These are phyloP conservation scores for Asterophora parasitica DNA, from an alignment of 768 basidiomycete species.

Conservation along the genomic window DNA sequence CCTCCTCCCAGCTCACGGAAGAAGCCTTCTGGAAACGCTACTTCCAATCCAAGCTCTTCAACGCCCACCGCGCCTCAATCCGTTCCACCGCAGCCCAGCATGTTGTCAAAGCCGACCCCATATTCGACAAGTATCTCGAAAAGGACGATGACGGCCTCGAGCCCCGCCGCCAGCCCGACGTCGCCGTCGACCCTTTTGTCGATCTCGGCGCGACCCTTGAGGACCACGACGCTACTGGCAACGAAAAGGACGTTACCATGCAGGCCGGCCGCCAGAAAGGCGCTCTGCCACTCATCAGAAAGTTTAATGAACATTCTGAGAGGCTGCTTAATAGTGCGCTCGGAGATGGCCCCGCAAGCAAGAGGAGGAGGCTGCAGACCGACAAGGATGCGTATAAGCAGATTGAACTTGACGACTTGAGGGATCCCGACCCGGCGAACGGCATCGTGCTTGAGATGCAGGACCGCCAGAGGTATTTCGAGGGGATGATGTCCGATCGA, in stretches of 20 bases:
- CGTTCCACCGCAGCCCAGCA: constrained; percentile 80
- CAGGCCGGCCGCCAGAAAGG: constrained; percentile 86
- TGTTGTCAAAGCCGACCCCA: constrained; percentile 84
- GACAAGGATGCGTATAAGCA: constrained; percentile 38
- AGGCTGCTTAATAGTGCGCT: constrained; percentile 76
- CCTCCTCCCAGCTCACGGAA: constrained; percentile 64
- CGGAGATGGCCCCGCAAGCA: constrained; percentile 53
- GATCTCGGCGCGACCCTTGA: constrained; percentile 85
- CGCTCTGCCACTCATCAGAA: constrained; percentile 87
- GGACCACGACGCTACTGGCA: constrained; percentile 92
- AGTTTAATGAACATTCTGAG: constrained; percentile 98
- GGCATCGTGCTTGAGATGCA: constrained; percentile 86
- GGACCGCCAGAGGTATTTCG: constrained; percentile 79
- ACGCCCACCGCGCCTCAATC: constrained; percentile 90
- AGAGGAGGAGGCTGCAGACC: constrained; percentile 51
- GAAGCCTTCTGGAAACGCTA: constrained; percentile 96
- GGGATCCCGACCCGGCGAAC: constrained; percentile 55
- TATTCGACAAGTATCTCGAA: constrained; percentile 96
- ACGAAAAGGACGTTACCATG: constrained; percentile 91
- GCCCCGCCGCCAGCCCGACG: constrained; percentile 64
- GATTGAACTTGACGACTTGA: constrained; percentile 84
- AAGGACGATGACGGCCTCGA: constrained; percentile 94
- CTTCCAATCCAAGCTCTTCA: constrained; percentile 94
- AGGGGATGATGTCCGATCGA: constrained; percentile 47
- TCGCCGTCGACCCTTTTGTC: constrained; percentile 70